A percentile compares a stretch with the other conserved stretches of the same genome.
phyloP scores from a whole-genome alignment of 164 flowering plant species.

The Pachysandra terminalis region DNA sequence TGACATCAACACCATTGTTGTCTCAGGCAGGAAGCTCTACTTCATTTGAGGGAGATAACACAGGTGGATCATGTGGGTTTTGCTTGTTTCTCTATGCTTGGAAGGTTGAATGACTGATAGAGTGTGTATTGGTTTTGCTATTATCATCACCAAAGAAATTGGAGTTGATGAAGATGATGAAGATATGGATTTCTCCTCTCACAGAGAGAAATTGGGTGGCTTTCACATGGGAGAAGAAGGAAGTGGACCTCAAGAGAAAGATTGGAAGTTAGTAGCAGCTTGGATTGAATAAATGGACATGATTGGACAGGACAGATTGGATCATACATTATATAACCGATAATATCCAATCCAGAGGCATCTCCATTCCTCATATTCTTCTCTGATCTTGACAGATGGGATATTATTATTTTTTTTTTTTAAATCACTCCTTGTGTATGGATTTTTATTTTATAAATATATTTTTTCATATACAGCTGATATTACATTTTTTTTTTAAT shows the following conservation, averaged over 20 bases:
- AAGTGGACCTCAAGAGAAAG: constrained; percentile 22
- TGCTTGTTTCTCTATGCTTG: constrained; percentile 74
- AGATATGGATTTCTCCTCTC: constrained; percentile 13
- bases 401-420: constrained; percentile 6
- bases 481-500: no score
- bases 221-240: constrained; percentile 22
- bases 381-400: constrained; percentile 40
- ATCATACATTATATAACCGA: constrained; percentile 31
- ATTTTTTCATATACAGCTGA: background rate
- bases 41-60: constrained; percentile 27
- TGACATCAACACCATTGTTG: constrained; percentile 27
- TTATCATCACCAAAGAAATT: background rate
- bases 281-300: constrained; percentile 35
- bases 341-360: constrained; percentile 41
- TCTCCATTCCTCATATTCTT: constrained; percentile 11
- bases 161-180: constrained; percentile 10
- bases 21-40: constrained; percentile 30
- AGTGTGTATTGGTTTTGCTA: background rate
- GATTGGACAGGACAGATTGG: constrained; percentile 43
- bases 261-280: constrained; percentile 39
- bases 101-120: constrained; percentile 46
- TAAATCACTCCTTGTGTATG: background rate
- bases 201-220: constrained; percentile 11
- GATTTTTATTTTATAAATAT: background rate
- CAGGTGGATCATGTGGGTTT: constrained; percentile 46